Conservation (phyloP, 139 green algal genomes). For the Picochlorum sp. region DNA sequence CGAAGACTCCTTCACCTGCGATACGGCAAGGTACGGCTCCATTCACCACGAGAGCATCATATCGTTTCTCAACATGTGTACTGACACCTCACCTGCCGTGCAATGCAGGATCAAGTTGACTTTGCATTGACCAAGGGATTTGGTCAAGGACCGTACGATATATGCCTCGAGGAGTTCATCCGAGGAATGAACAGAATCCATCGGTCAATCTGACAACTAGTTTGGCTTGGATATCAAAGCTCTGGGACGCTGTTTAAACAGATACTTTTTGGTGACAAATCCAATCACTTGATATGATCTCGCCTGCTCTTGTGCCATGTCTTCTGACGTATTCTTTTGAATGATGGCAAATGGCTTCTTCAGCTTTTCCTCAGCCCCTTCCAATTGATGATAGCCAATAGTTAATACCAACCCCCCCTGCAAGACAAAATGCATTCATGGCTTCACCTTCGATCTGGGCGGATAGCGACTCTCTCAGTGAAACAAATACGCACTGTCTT, state of each 20-base stretch:
- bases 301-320: slow-evolving; percentile 1
- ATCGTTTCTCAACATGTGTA: background rate
- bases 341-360: slow-evolving; percentile 78
- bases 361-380: slow-evolving; percentile 59
- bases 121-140: background rate
- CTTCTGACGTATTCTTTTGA: slow-evolving; percentile 16
- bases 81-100: background rate
- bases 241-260: slow-evolving; percentile 73
- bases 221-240: slow-evolving; percentile 52
- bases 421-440: background rate
- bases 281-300: slow-evolving; percentile 21
- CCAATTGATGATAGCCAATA: slow-evolving; percentile 75
- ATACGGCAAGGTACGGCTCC: slow-evolving; percentile 34
- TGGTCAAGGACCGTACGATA: background rate
- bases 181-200: background rate
- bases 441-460: background rate
- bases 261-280: slow-evolving; percentile 61
- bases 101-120: too few relatives aligned
- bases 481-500: slow-evolving; percentile 17
- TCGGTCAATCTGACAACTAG: too few relatives aligned
- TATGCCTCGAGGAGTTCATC: background rate
- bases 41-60: background rate
- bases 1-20: slow-evolving; percentile 92
- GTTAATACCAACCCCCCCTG: slow-evolving; percentile 48
- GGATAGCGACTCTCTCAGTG: background rate